Evolutionary conservation across 2,329 filamentous ascomycete species (phyloP), one percentile per base, ranked within the genome.

Genomic region (Dryadomyces sulphureus): DNA sequence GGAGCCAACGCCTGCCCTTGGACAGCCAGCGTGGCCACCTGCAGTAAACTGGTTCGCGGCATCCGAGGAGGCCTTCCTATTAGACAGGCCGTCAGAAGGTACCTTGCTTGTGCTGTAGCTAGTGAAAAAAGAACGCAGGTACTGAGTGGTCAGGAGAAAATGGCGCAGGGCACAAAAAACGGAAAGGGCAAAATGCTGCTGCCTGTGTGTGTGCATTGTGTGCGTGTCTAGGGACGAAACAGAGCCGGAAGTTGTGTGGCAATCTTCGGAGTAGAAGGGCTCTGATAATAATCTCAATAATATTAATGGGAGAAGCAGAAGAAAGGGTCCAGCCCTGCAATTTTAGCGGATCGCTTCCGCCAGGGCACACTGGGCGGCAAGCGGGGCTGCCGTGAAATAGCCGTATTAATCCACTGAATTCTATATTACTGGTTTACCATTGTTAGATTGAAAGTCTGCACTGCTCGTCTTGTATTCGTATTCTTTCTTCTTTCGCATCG

Each of bases 301-400:
- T n/a, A n/a, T n/a, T n/a, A n/a, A n/a, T n/a, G n/a, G n/a, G n/a
- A n/a, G n/a, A 16, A n/a, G 25, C 21, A 22, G 22, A 22, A 41
- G 24, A 41, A 24, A 41, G 39, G 39, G 39, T 24, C 25, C 39
- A 30, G 39, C 39, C 39, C 39, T 41, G 39, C n/a, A 41, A 30
- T 41, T 41, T 27, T 41, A 41, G 39, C 39, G 39, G 39, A 30
- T 30, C 39, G 24, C 25, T 14, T 24, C 21, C 20, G 17, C 8
- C 17, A 16, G 9, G 11, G 27, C 27, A 32, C 27, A 32, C 27
- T 32, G 27, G 9, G 27, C 27, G 27, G 27, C 27, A 32, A 14
- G 27, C 27, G 27, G 27, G 27, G 27, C 27, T 14, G 6, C 27
- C 27, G 27, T 32, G 27, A 32, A n/a, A n/a, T n/a, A n/a, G n/a